Percentiles rank a stretch among this genome's conserved stretches.
These are phyloP conservation scores for Takakia lepidozioides DNA, from an alignment of 225 moss, liverwort and hornwort species.

Conservation along the genomic window DNA sequence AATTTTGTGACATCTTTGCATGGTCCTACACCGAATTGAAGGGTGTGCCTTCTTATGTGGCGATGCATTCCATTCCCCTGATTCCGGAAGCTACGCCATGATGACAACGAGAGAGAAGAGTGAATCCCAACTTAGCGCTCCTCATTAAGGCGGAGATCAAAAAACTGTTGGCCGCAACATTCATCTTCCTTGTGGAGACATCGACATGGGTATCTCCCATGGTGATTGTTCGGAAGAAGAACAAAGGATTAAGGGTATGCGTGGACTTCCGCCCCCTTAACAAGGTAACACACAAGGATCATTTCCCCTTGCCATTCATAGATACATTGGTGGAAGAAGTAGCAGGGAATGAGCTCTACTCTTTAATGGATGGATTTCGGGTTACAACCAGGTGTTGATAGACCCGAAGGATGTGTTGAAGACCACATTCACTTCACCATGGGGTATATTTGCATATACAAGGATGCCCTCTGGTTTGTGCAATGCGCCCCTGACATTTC, in stretches of 20 bases:
- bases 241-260: slow-evolving; percentile 1
- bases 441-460: slow-evolving; percentile 8
- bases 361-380: slow-evolving; percentile 10
- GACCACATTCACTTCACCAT: slow-evolving; percentile 1
- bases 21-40: too few relatives aligned
- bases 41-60: too few relatives aligned
- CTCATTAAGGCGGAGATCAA: too few relatives aligned
- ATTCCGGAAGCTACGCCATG: too few relatives aligned
- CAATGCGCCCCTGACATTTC: slow-evolving; percentile 1
- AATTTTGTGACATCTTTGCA: too few relatives aligned
- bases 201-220: slow-evolving; percentile 9
- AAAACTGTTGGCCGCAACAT: too few relatives aligned
- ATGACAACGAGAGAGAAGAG: too few relatives aligned
- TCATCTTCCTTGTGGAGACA: too few relatives aligned
- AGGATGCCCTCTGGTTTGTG: not conserved
- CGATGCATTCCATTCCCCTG: too few relatives aligned
- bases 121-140: too few relatives aligned
- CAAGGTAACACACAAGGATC: slow-evolving; percentile 2
- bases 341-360: slow-evolving; percentile 1
- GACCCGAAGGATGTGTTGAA: not conserved
- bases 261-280: slow-evolving; percentile 3
- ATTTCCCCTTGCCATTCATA: slow-evolving; percentile 3
- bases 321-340: slow-evolving; percentile 5
- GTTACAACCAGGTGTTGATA: slow-evolving; percentile 4
- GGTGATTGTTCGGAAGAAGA: slow-evolving; percentile 9